These are phyloP conservation scores for Cyclotella cryptica DNA, from an alignment of 108 stramenopile species.

Conservation along the genomic window DNA sequence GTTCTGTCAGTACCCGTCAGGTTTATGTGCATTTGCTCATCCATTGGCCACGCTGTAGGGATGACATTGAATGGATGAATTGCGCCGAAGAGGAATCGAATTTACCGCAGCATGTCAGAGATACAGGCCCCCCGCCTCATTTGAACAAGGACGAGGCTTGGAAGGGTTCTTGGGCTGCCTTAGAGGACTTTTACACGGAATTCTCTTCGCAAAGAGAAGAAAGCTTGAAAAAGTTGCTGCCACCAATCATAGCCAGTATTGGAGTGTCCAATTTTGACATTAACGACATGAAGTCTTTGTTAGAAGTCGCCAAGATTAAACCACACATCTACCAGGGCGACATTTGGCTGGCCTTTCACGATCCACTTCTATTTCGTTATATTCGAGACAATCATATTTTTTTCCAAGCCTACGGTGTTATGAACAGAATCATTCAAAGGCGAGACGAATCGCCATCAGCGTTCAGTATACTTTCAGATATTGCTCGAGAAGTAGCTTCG, in stretches of 20 bases:
- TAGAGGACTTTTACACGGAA: conserved; percentile 70
- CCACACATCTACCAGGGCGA: conserved; percentile 82
- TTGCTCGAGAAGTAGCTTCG: conserved; percentile 26
- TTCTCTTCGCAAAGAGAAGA: conserved; percentile 14
- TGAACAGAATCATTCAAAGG: conserved; percentile 58
- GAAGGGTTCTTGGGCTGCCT: conserved; percentile 81
- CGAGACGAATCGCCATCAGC: conserved; percentile 45
- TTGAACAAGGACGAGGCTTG: conserved; percentile 75
- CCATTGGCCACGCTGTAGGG: conserved; percentile 90
- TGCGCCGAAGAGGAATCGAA: conserved; percentile 75
- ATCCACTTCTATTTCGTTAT: conserved; percentile 64
- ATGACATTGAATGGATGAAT: conserved; percentile 85
- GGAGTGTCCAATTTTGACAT: conserved; percentile 88
- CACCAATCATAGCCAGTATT: conserved; percentile 67
- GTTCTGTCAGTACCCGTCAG: conserved; percentile 30
- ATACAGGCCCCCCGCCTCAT: conserved; percentile 79
- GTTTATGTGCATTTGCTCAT: conserved; percentile 74
- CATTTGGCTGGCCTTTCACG: conserved; percentile 77
- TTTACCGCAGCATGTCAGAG: conserved; percentile 63
- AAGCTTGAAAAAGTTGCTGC: neutral
- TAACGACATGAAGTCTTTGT: conserved; percentile 68
- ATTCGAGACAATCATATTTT: conserved; percentile 63
- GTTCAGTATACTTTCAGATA: conserved; percentile 18
- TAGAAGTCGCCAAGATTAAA: conserved; percentile 41
- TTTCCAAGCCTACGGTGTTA: conserved; percentile 75